A percentile compares a stretch with the other conserved stretches of the same genome.
Evolutionary conservation across 179 eudicot genomes (phyloP).

Genomic region (Camellia oleifera): DNA sequence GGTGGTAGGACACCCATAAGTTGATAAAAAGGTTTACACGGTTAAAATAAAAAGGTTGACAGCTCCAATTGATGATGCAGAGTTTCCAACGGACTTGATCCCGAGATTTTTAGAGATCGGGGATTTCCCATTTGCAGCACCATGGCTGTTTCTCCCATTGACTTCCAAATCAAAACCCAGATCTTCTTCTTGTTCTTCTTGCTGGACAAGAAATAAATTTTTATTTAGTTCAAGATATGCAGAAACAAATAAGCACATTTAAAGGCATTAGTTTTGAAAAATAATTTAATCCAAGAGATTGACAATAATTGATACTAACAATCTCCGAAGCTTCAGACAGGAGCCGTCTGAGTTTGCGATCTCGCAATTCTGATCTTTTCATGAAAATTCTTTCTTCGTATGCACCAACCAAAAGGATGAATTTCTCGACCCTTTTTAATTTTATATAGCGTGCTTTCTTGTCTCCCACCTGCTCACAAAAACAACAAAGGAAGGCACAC

Average conservation of each 20-base stretch:
- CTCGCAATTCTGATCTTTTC: conserved; percentile 39
- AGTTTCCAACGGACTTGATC: background rate
- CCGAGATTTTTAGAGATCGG: background rate
- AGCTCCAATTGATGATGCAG: background rate
- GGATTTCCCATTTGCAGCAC: background rate
- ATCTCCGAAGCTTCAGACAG: conserved; percentile 20
- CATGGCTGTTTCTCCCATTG: background rate
- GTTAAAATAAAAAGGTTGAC: conserved; percentile 3
- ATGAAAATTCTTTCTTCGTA: conserved; percentile 52
- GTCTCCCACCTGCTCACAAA: conserved; percentile 33
- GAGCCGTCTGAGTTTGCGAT: conserved; percentile 23
- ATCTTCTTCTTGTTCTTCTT: conserved; percentile 8
- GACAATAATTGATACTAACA: conserved; percentile 26
- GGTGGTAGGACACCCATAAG: conserved; percentile 77
- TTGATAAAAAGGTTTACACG: conserved; percentile 63
- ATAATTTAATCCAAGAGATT: background rate
- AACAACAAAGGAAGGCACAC: background rate
- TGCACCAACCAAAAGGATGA: conserved; percentile 45
- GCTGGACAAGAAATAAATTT: background rate
- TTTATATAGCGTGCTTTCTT: conserved; percentile 34
- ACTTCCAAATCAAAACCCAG: background rate
- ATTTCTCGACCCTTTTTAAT: conserved; percentile 55
- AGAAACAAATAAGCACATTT: background rate
- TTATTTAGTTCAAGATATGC: background rate
- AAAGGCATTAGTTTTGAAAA: background rate